Percentiles rank a stretch among this genome's conserved stretches.
phyloP scores from a whole-genome alignment of 192 early-diverging fungal species.

The Gaertneriomyces semiglobifer region DNA sequence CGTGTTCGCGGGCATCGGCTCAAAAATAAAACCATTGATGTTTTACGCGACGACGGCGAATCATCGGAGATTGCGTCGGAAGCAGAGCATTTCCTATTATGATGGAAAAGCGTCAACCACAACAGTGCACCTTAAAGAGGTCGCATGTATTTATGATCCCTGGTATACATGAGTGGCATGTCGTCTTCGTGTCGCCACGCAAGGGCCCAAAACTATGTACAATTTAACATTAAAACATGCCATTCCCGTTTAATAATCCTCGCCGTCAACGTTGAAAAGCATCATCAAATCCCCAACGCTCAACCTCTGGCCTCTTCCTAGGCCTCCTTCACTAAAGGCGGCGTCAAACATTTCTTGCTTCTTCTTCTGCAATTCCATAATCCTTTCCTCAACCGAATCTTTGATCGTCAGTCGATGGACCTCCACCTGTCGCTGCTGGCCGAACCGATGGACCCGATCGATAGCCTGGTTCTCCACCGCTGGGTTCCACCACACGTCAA shows the following conservation, averaged over 20 bases:
- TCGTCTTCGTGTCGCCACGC: no score
- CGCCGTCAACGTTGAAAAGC: slow-evolving; percentile 28
- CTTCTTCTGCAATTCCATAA: slow-evolving; percentile 64
- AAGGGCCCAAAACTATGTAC: no score
- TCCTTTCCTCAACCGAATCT: slow-evolving; percentile 68
- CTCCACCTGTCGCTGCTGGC: slow-evolving; percentile 43
- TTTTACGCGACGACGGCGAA: no score
- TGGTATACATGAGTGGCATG: no score
- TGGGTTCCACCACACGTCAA: slow-evolving; percentile 64
- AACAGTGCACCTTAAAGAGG: no score
- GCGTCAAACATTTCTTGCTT: slow-evolving; percentile 48
- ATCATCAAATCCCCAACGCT: slow-evolving; percentile 35
- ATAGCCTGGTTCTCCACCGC: slow-evolving; percentile 63
- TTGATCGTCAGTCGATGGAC: slow-evolving; percentile 63
- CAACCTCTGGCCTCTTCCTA: slow-evolving; percentile 23
- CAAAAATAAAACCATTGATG: no score
- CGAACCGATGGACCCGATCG: slow-evolving; percentile 62
- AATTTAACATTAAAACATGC: no score
- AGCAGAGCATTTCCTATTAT: no score
- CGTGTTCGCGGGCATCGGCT: no score
- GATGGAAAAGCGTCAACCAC: no score
- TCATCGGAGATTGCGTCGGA: no score
- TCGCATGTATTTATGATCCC: no score
- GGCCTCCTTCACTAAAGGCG: slow-evolving; percentile 35
- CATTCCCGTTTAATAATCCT: background rate